A percentile compares a stretch with the other conserved stretches of the same genome.
Conservation (phyloP, 768 basidiomycete genomes). For the Imleria badia region DNA sequence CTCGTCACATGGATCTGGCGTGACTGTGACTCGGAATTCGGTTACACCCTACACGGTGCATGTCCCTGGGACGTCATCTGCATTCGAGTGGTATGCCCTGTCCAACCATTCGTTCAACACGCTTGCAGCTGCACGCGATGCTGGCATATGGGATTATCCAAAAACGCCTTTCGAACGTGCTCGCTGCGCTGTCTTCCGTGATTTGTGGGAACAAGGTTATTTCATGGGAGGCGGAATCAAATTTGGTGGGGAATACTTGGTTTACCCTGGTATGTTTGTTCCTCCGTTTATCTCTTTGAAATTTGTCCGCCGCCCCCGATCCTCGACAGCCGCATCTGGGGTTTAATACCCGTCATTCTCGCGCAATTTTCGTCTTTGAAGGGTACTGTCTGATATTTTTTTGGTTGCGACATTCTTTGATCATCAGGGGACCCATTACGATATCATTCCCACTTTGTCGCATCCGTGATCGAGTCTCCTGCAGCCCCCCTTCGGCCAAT, state of each 20-base stretch:
- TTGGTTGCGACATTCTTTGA: not conserved
- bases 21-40: slow-evolving; percentile 9
- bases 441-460: slow-evolving; percentile 96
- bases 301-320: not conserved
- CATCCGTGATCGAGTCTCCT: slow-evolving; percentile 72
- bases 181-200: slow-evolving; percentile 74
- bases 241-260: slow-evolving; percentile 95
- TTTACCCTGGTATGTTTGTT: slow-evolving; percentile 80
- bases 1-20: not conserved
- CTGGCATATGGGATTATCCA: slow-evolving; percentile 80
- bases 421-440: slow-evolving; percentile 83
- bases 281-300: not conserved
- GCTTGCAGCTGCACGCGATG: slow-evolving; percentile 58
- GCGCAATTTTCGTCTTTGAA: too few species aligned
- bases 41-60: slow-evolving; percentile 49
- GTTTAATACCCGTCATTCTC: not conserved
- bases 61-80: slow-evolving; percentile 63
- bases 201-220: slow-evolving; percentile 79
- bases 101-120: slow-evolving; percentile 46
- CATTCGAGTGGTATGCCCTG: slow-evolving; percentile 68
- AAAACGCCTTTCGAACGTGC: slow-evolving; percentile 63
- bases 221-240: slow-evolving; percentile 89
- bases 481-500: slow-evolving; percentile 67
- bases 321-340: not conserved
- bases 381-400: not conserved